These are phyloP conservation scores for Aspergillus baeticus DNA, from an alignment of 495 filamentous ascomycete genomes.

Conservation along the genomic window DNA sequence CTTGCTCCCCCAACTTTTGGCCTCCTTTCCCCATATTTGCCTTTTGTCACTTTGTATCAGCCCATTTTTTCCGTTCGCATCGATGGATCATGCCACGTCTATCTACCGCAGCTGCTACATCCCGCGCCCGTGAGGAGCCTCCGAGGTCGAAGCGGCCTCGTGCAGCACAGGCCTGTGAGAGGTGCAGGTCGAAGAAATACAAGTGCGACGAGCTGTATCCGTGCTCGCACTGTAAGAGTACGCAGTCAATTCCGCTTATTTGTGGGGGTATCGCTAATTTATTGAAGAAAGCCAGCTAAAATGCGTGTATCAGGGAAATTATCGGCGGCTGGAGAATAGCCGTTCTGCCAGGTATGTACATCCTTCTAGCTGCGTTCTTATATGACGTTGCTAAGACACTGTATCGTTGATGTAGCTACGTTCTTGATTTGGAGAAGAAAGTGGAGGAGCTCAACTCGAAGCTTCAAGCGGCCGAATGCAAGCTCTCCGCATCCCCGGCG, in stretches of 20 bases:
- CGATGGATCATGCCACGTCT: constrained; percentile 21
- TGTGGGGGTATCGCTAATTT: not conserved
- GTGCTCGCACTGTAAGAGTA: constrained; percentile 42
- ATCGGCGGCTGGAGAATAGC: constrained; percentile 34
- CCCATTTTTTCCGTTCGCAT: constrained; percentile 5
- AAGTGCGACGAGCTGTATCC: constrained; percentile 46
- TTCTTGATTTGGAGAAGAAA: constrained; percentile 37
- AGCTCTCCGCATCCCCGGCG: not conserved
- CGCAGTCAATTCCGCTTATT: not conserved
- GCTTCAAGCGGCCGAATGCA: constrained; percentile 27
- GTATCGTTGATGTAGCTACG: too few species aligned
- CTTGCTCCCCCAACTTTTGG: not conserved
- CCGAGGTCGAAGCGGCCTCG: constrained; percentile 39
- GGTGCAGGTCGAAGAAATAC: constrained; percentile 44
- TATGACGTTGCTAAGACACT: not conserved
- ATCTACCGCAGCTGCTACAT: constrained; percentile 11
- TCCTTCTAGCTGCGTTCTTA: not conserved
- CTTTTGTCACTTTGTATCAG: not conserved
- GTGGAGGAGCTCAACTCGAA: constrained; percentile 35
- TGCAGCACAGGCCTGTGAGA: constrained; percentile 41
- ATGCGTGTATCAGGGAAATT: constrained; percentile 39
- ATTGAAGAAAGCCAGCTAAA: constrained; percentile 28
- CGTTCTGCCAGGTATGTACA: constrained; percentile 35
- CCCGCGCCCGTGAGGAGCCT: constrained; percentile 19
- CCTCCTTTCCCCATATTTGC: not conserved